phyloP scores from a whole-genome alignment of 768 basidiomycete species.

The Antrodiella citrinella region DNA sequence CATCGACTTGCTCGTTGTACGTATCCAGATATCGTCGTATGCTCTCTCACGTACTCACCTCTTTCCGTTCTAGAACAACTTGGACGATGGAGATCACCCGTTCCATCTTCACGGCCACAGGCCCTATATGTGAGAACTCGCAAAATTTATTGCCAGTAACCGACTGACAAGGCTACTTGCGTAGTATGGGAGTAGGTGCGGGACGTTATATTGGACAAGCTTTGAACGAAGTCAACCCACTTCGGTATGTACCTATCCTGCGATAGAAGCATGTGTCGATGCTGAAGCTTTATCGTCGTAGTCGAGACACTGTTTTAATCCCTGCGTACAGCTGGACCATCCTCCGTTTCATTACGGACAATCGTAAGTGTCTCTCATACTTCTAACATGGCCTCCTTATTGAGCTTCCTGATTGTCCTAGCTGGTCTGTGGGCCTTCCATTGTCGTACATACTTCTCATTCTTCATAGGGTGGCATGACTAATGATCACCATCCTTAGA shows the following conservation, averaged over 20 bases:
- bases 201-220: constrained; percentile 25
- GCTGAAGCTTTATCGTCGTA: no score
- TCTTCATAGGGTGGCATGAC: no score
- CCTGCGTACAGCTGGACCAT: constrained; percentile 30
- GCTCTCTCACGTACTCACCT: no score
- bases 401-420: no score
- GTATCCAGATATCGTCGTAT: no score
- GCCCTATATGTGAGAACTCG: constrained; percentile 12
- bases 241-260: constrained; percentile 24
- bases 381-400: no score
- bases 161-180: no score
- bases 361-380: constrained; percentile 14
- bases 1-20: constrained; percentile 18
- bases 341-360: constrained; percentile 36
- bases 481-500: constrained; percentile 4
- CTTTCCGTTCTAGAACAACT: constrained; percentile 16
- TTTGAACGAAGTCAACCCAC: constrained; percentile 27
- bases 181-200: constrained; percentile 27
- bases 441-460: constrained; percentile 33
- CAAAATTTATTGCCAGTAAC: no score
- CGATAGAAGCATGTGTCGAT: no score
- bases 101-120: constrained; percentile 33
- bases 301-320: constrained; percentile 34
- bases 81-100: constrained; percentile 26
- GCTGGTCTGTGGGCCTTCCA: constrained; percentile 39